Base-by-base conservation (phyloP, 2,329 filamentous ascomycete species). In the Talaromyces sp. region DNA sequence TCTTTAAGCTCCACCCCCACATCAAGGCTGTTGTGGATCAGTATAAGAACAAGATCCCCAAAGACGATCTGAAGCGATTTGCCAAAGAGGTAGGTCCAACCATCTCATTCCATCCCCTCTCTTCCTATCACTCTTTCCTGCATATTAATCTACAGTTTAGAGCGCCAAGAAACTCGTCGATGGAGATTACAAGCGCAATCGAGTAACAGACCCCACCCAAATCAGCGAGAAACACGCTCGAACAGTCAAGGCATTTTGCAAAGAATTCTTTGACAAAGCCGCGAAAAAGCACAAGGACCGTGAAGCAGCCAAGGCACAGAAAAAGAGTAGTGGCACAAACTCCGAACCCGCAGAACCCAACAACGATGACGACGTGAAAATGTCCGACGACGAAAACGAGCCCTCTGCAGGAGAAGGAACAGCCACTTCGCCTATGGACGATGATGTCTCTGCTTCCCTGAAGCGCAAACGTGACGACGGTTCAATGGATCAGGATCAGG, bases 81-180 rank as follows among this genome's bases (percentile, higher is more conserved):
- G 83, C 81, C 6, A 87, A 86, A 73, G 84, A 87, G 70, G 82
- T 84, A 67, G 68, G 75, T 50, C n/a, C n/a, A n/a, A n/a, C n/a
- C n/a, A n/a, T n/a, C 20, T 19, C 7, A 27, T 19, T 16, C 13
- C 1, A 40, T 17, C 9, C 43, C 5, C 16, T 3, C 24, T 37
- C 32, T 14, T 2, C 20, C 17, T 22, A 11, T 47, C 13, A 24
- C 33, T 17, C 1, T 36, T 47, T 19, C 5, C 17, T n/a, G 16
- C 7, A 30, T 39, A 39, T 16, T 39, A 39, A 39, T 20, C n/a
- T 10, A 36, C 16, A 16, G 19, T n/a, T 9, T 52, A 82, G 71
- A 82, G 93, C 42, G 86, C 86, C 51, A 96, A 96, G 74, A 96
- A 93, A 72, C 82, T 97, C 13, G 92, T 96, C 17, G 85, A 89